Conservation (phyloP, 768 basidiomycete species). For the Psilocybe azurescens region DNA sequence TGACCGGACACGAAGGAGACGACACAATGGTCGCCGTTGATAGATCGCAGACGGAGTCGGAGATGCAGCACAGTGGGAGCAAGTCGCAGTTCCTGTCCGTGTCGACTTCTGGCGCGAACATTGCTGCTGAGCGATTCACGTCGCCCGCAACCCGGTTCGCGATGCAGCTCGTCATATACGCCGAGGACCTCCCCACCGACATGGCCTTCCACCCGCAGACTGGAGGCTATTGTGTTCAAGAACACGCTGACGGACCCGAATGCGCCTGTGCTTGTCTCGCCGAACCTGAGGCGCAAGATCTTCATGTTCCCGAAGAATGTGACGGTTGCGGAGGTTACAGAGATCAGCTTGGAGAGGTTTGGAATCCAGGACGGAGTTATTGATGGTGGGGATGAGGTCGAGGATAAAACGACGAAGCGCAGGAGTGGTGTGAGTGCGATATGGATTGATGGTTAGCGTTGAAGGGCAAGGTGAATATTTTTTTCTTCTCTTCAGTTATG, state of each 20-base stretch:
- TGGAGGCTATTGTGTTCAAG: conserved; percentile 93
- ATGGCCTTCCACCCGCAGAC: conserved; percentile 94
- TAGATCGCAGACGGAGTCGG: conserved; percentile 35
- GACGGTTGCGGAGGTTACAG: conserved; percentile 96
- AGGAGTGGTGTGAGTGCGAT: conserved; percentile 81
- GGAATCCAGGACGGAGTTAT: conserved; percentile 98
- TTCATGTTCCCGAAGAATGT: conserved; percentile 94
- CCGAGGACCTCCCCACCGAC: conserved; percentile 91
- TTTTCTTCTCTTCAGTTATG: conserved; percentile 5
- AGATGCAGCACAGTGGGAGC: conserved; percentile 29
- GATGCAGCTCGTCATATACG: conserved; percentile 85
- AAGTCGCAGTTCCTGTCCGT: conserved; percentile 49
- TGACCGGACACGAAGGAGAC: conserved; percentile 45
- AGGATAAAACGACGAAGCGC: conserved; percentile 87
- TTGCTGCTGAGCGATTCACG: conserved; percentile 74
- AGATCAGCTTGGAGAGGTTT: conserved; percentile 89
- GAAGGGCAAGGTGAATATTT: conserved; percentile 33
- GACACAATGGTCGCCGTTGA: conserved; percentile 43
- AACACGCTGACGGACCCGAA: conserved; percentile 64
- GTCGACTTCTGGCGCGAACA: conserved; percentile 43
- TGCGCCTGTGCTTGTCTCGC: conserved; percentile 56
- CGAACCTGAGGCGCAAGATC: conserved; percentile 74
- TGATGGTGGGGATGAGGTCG: conserved; percentile 97
- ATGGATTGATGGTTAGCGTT: conserved; percentile 70
- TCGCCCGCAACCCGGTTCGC: conserved; percentile 88